A percentile compares a stretch with the other conserved stretches of the same genome.
Conservation (phyloP, 805 yeast genomes). For the Ogataea nonfermentans region DNA sequence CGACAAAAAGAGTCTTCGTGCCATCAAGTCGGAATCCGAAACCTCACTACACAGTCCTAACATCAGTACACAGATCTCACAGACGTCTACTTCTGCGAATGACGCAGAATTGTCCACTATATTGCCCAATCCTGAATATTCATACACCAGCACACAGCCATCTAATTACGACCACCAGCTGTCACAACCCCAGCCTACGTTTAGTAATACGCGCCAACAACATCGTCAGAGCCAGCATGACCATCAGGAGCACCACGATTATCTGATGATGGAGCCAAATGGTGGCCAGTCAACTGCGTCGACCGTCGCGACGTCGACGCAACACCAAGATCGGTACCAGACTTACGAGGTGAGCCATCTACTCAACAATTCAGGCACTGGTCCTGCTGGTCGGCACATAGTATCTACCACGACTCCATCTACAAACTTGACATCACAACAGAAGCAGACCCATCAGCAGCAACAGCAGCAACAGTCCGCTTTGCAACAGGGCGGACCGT, state of each 20-base stretch:
- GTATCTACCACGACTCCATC: constrained; percentile 2
- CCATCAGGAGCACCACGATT: constrained; percentile 17
- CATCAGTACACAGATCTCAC: background rate
- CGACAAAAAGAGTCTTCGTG: constrained; percentile 15
- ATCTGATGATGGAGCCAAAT: constrained; percentile 15
- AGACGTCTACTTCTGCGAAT: background rate
- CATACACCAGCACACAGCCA: constrained; percentile 11
- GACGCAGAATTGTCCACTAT: constrained; percentile 14
- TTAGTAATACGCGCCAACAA: constrained; percentile 14
- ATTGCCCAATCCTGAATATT: constrained; percentile 18
- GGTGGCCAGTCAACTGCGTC: constrained; percentile 6
- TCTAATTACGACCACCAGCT: constrained; percentile 11
- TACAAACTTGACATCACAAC: background rate
- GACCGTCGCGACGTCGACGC: constrained; percentile 1
- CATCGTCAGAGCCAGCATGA: constrained; percentile 9
- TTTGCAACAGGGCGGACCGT: constrained; percentile 3
- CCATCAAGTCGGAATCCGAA: constrained; percentile 2
- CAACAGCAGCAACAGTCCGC: constrained; percentile 7
- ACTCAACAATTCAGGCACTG: constrained; percentile 12
- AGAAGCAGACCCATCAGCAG: constrained; percentile 10
- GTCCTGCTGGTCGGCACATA: constrained; percentile 8
- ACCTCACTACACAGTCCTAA: constrained; percentile 2
- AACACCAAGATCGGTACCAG: constrained; percentile 16
- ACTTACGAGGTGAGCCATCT: constrained; percentile 18
- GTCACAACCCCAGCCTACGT: constrained; percentile 14